These are phyloP conservation scores for Gnomoniopsis smithogilvyi DNA, from an alignment of 2,329 filamentous ascomycete genomes.

Conservation along the genomic window DNA sequence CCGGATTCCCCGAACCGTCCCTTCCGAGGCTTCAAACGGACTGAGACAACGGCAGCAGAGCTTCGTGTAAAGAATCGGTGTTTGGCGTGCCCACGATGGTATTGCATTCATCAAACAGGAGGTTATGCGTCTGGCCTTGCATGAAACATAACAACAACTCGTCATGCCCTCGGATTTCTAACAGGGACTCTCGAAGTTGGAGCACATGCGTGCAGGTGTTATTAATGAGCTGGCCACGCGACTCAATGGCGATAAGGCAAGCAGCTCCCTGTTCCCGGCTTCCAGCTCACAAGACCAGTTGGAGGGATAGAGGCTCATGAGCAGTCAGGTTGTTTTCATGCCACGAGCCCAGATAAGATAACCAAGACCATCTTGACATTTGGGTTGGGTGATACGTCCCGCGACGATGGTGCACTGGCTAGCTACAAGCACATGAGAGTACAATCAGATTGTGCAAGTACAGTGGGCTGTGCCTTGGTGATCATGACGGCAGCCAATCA, in stretches of 20 bases:
- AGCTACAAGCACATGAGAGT: background rate
- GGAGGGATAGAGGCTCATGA: background rate
- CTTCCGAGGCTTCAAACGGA: background rate
- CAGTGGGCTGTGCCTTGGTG: background rate
- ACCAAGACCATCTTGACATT: background rate
- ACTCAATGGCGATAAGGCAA: conserved; percentile 1
- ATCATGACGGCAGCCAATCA: background rate
- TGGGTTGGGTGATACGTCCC: background rate
- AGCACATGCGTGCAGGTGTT: background rate
- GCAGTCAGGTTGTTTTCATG: background rate
- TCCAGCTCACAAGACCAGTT: background rate
- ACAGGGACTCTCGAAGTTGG: background rate
- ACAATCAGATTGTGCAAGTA: background rate
- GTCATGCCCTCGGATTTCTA: background rate
- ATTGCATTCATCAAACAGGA: background rate
- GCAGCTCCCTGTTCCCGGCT: background rate
- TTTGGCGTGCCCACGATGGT: background rate
- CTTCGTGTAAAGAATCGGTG: background rate
- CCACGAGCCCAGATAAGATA: conserved; percentile 6
- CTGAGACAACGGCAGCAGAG: background rate
- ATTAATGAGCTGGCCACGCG: conserved; percentile 1
- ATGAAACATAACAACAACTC: background rate
- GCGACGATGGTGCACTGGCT: background rate
- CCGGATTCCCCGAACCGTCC: background rate
- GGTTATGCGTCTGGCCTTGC: background rate